phyloP scores from a whole-genome alignment of 1,284 basidiomycete species.

The Sutorius eximius region DNA sequence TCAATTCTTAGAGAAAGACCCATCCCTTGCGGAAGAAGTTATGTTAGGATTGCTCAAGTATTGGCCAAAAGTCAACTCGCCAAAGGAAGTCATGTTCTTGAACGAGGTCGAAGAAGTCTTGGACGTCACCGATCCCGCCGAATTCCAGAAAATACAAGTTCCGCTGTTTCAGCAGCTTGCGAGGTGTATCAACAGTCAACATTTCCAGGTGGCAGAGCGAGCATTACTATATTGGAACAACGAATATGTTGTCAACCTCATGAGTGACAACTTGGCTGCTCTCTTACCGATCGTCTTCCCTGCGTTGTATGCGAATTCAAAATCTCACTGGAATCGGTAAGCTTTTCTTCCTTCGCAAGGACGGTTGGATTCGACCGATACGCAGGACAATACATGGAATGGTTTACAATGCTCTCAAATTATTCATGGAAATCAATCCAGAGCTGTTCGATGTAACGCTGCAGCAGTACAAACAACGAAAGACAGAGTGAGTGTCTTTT shows the following conservation, averaged over 20 bases:
- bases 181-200: conserved; percentile 97
- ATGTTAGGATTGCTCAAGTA: conserved; percentile 92
- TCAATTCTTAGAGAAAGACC: conserved; percentile 98
- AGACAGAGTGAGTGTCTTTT: conserved; percentile 65
- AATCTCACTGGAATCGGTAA: conserved; percentile 97
- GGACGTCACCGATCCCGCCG: conserved; percentile 95
- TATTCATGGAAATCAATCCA: conserved; percentile 99
- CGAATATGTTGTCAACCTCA: conserved; percentile 99
- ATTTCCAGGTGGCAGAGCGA: conserved; percentile 98
- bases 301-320: conserved; percentile 95
- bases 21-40: conserved; percentile 91
- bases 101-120: conserved; percentile 99
- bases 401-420: conserved; percentile 97
- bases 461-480: conserved; percentile 90
- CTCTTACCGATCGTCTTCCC: conserved; percentile 98
- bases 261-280: conserved; percentile 91
- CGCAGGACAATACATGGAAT: conserved; percentile 95
- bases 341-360: conserved; percentile 31
- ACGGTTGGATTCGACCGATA: conserved; percentile 13
- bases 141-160: conserved; percentile 96
- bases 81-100: conserved; percentile 99
- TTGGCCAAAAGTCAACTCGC: conserved; percentile 99
- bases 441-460: conserved; percentile 94
- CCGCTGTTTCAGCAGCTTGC: conserved; percentile 94
- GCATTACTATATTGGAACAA: conserved; percentile 98